Conservation (phyloP, 768 basidiomycete genomes). For the Podaxis sp. region DNA sequence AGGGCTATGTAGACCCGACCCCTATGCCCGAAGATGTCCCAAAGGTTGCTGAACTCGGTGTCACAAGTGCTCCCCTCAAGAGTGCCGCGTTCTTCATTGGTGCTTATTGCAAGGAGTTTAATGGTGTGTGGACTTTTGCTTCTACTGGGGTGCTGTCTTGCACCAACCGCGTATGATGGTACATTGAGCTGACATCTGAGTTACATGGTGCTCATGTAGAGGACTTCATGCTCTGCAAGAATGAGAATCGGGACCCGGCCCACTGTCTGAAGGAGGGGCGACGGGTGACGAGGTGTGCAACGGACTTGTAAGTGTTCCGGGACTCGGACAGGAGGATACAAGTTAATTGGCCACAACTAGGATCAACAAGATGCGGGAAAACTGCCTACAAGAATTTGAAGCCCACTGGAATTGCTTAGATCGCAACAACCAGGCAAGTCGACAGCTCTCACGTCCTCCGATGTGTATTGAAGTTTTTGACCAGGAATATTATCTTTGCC, state of each 20-base stretch:
- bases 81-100: slow-evolving; percentile 97
- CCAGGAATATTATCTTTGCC: slow-evolving; percentile 88
- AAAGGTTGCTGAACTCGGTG: slow-evolving; percentile 84
- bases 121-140: slow-evolving; percentile 60
- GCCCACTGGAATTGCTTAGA: slow-evolving; percentile 95
- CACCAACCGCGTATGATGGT: slow-evolving; percentile 4
- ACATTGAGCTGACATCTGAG: neutral
- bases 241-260: slow-evolving; percentile 83
- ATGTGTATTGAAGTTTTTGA: neutral
- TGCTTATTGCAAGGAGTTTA: slow-evolving; percentile 92
- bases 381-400: slow-evolving; percentile 85
- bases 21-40: slow-evolving; percentile 67
- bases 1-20: slow-evolving; percentile 62
- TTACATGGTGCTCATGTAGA: slow-evolving; percentile 22
- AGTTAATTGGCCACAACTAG: slow-evolving; percentile 38
- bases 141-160: neutral
- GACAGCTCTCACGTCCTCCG: neutral
- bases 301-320: slow-evolving; percentile 72
- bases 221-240: slow-evolving; percentile 90
- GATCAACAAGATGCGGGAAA: slow-evolving; percentile 90
- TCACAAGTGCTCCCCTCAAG: slow-evolving; percentile 91
- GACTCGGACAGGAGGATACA: neutral
- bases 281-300: slow-evolving; percentile 92
- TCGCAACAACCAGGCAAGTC: slow-evolving; percentile 85
- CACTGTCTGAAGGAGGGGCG: slow-evolving; percentile 96